Evolutionary conservation across 306 rosid species (phyloP), one percentile per base, ranked within the genome.

Genomic region (Canavalia ensiformis): DNA sequence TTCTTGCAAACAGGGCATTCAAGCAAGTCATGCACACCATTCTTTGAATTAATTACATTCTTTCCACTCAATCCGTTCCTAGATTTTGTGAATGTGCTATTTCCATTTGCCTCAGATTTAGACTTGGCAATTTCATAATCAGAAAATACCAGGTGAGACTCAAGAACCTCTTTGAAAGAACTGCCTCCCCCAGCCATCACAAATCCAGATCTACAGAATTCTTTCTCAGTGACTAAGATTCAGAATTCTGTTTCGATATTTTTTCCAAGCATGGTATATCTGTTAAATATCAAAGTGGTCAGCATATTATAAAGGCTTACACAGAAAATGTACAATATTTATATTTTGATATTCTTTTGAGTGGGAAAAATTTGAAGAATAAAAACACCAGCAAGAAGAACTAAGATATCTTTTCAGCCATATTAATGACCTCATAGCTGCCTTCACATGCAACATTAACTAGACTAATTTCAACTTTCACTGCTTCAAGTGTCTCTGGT

Each of bases 1-100:
- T 84, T 89, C 42, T 85, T 87, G 89, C 99, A 95, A 68, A 90
- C 93, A 39, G 97, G 91, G 83, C 99, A 95, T 78, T 90, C 91
- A 2, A 95, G 98, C 72, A 95, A 86, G 84, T 95, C 97, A 37
- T 89, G 88, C 82, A 93, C 96, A 0, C 91, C 97, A 82, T 90
- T 93, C 75, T 92, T 88, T 46, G 99, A 88, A 86, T 81, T 86
- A 59, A 83, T 56, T 80, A 88, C 90, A 44, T 75, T 84, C 81
- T 88, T 93, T 79, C 90, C 94, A 57, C 79, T 87, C 68, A 78
- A 83, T 54, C 82, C 89, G 79, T 56, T 44, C 25, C 73, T 45
- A 28, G 83, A 74, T 85, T 91, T 91, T 31, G 84, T 74, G 51
- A 79, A 60, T 74, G 85, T 77, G 51, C 81, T 76, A 49, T 80